Evolutionary conservation across 371 early-diverging fungal species (phyloP).

Genomic region (Entomophthora muscae): DNA sequence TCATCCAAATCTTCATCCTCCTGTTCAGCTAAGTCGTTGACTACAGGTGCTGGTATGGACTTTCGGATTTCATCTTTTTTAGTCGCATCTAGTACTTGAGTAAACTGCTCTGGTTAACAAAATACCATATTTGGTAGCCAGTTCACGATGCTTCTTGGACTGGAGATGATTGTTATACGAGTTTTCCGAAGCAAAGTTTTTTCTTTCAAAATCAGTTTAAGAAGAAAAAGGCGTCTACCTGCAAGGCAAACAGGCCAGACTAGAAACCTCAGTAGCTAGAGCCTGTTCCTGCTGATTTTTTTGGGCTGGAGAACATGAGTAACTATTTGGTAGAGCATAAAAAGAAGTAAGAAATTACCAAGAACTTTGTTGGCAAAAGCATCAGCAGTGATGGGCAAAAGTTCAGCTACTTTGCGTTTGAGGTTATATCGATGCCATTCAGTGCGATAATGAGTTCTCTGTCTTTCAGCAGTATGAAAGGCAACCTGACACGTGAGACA

Average conservation of each 20-base stretch:
- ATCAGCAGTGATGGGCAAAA: conserved; percentile 62
- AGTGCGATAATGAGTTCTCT: conserved; percentile 74
- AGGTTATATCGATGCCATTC: conserved; percentile 98
- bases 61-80: conserved; percentile 21
- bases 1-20: conserved; percentile 6
- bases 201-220: conserved; percentile 7
- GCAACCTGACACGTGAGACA: conserved; percentile 76
- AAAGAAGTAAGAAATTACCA: conserved; percentile 17
- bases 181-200: conserved; percentile 31
- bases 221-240: not conserved
- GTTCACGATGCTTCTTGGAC: conserved; percentile 80
- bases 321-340: not conserved
- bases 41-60: conserved; percentile 27
- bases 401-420: conserved; percentile 76
- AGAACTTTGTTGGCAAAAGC: conserved; percentile 58
- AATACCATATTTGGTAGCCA: conserved; percentile 20
- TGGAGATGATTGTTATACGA: conserved; percentile 70
- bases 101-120: not conserved
- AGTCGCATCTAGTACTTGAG: not conserved
- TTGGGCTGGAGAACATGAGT: conserved; percentile 17
- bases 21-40: conserved; percentile 17
- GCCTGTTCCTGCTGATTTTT: conserved; percentile 19
- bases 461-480: conserved; percentile 64
- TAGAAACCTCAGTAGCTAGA: not conserved
- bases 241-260: conserved; percentile 4